A percentile compares a stretch with the other conserved stretches of the same genome.
These are phyloP conservation scores for Hemileccinum impolitum DNA, from an alignment of 768 basidiomycete species.

Conservation along the genomic window DNA sequence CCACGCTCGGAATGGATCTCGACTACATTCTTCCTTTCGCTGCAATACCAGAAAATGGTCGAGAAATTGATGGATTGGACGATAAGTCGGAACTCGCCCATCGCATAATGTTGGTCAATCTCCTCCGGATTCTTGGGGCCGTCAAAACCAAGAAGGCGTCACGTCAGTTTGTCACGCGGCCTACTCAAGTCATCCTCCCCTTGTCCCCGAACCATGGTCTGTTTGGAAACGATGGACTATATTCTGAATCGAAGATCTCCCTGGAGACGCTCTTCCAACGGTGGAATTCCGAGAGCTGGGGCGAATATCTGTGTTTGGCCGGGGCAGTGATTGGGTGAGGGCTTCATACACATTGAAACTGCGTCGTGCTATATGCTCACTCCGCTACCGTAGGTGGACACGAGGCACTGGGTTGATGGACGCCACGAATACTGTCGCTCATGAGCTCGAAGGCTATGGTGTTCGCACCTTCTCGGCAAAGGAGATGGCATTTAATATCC, in stretches of 20 bases:
- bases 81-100: conserved; percentile 98
- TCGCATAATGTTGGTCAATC: conserved; percentile 97
- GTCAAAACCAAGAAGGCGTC: conserved; percentile 99
- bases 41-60: conserved; percentile 96
- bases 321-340: conserved; percentile 96
- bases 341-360: conserved; percentile 4
- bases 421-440: conserved; percentile 90
- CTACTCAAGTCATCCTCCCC: conserved; percentile 97
- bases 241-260: conserved; percentile 98
- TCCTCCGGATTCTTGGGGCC: conserved; percentile 92
- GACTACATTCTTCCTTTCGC: conserved; percentile 99
- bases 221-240: conserved; percentile 96
- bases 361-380: conserved; percentile 10
- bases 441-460: conserved; percentile 88
- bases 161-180: conserved; percentile 93
- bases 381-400: conserved; percentile 67
- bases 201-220: conserved; percentile 97
- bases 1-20: conserved; percentile 90
- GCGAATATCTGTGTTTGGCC: conserved; percentile 95
- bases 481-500: conserved; percentile 99
- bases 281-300: conserved; percentile 98
- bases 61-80: conserved; percentile 95
- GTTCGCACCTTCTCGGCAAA: conserved; percentile 98
- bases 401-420: conserved; percentile 98
- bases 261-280: conserved; percentile 97